Conservation (phyloP, 768 basidiomycete species). For the Hortiboletus campestris region DNA sequence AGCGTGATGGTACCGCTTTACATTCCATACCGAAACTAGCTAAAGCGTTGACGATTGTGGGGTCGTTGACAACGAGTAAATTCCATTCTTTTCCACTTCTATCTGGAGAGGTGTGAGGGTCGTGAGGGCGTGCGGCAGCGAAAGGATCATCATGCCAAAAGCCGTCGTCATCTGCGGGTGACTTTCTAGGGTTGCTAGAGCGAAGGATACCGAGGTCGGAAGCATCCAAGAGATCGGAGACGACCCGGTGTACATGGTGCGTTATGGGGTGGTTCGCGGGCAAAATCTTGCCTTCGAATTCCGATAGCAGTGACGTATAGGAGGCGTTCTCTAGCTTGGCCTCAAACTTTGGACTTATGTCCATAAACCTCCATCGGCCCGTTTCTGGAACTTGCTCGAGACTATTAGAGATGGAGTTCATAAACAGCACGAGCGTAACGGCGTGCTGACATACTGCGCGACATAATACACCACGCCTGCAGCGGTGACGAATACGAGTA, state of each 20-base stretch:
- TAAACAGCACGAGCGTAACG: background rate
- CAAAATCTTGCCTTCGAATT: conserved; percentile 56
- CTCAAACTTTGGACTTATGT: conserved; percentile 59
- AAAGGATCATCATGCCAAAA: conserved; percentile 25
- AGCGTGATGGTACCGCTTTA: background rate
- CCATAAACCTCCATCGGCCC: conserved; percentile 88
- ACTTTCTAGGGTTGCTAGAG: conserved; percentile 7
- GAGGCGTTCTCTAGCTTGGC: conserved; percentile 45
- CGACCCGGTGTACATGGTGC: conserved; percentile 66
- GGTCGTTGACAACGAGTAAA: conserved; percentile 76
- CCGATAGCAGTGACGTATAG: conserved; percentile 42
- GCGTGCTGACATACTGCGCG: conserved; percentile 24
- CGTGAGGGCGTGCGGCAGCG: background rate
- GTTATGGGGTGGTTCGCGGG: conserved; percentile 66
- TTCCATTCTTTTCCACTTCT: conserved; percentile 49
- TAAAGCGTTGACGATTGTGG: conserved; percentile 71
- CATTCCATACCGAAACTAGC: conserved; percentile 58
- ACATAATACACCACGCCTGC: conserved; percentile 27
- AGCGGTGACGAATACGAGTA: conserved; percentile 19
- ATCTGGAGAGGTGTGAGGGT: conserved; percentile 9
- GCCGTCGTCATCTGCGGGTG: conserved; percentile 11
- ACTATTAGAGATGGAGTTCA: conserved; percentile 36
- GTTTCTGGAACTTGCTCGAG: conserved; percentile 86
- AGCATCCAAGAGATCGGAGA: conserved; percentile 62
- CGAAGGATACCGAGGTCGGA: conserved; percentile 67